Conservation (phyloP, 345 rosid genomes). For the Cardiospermum halicacabum region DNA sequence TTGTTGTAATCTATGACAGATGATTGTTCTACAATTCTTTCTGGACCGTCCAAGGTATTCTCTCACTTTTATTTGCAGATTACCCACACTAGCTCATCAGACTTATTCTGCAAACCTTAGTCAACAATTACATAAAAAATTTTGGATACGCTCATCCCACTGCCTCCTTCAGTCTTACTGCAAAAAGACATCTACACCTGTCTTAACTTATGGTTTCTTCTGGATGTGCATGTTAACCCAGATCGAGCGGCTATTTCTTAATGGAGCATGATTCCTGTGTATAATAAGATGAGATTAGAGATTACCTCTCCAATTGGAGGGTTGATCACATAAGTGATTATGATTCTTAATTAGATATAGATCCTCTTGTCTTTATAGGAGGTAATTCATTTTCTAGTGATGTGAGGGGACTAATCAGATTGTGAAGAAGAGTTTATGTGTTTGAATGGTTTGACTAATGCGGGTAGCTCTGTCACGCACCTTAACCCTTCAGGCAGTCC, state of each 20-base stretch:
- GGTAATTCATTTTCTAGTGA: too few species aligned
- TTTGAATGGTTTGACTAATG: too few species aligned
- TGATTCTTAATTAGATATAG: too few species aligned
- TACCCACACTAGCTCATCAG: background rate
- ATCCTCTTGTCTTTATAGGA: too few species aligned
- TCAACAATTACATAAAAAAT: too few species aligned
- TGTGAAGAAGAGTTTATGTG: too few species aligned
- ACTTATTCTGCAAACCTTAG: background rate
- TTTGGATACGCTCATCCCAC: background rate
- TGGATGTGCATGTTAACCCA: conserved; percentile 13
- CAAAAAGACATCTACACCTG: background rate
- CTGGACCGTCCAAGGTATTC: conserved; percentile 17
- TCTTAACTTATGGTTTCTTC: conserved; percentile 3
- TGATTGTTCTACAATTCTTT: background rate
- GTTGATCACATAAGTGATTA: background rate
- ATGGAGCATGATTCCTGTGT: background rate
- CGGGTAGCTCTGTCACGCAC: too few species aligned
- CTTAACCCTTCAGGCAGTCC: too few species aligned
- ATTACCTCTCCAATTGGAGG: background rate
- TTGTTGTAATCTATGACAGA: conserved; percentile 5
- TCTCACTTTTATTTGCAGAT: background rate
- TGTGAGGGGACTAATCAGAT: too few species aligned
- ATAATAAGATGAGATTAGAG: conserved; percentile 16
- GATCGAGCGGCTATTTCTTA: conserved; percentile 4
- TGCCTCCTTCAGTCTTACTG: background rate